Evolutionary conservation across 208 protist genomes (phyloP).

Genomic region (Leishmania braziliensis): DNA sequence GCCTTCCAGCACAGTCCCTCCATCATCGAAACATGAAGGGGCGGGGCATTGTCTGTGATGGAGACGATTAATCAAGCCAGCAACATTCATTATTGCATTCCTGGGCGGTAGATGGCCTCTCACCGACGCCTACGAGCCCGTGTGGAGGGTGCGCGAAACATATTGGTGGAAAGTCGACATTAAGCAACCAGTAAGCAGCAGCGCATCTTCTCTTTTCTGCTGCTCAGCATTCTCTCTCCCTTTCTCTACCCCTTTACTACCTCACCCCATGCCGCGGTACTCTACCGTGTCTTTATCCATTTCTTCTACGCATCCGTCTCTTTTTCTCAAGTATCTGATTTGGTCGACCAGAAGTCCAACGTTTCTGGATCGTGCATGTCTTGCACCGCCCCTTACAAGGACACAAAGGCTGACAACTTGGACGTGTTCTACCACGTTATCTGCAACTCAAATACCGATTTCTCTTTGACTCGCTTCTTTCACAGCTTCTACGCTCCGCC

Average conservation of each 20-base stretch:
- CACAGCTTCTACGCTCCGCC: not conserved
- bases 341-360: not conserved
- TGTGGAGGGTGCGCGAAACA: not conserved
- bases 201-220: not conserved
- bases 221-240: not conserved
- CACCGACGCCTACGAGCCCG: not conserved
- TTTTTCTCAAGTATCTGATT: not conserved
- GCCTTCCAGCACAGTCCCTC: not conserved
- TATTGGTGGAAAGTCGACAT: not conserved
- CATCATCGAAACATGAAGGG: not conserved
- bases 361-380: not conserved
- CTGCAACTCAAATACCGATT: not conserved
- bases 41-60: not conserved
- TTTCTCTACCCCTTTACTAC: constrained; percentile 2
- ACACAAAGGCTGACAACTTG: not conserved
- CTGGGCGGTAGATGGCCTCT: not conserved
- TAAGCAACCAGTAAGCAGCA: not conserved
- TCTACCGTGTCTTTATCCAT: not conserved
- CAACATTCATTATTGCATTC: not conserved
- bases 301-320: not conserved
- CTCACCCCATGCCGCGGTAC: not conserved
- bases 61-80: not conserved
- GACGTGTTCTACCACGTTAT: not conserved
- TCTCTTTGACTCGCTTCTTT: not conserved
- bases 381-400: not conserved